Evolutionary conservation across 2,329 filamentous ascomycete genomes (phyloP), one percentile per base, ranked within the genome.

Genomic region (Stachybotrys elegans): DNA sequence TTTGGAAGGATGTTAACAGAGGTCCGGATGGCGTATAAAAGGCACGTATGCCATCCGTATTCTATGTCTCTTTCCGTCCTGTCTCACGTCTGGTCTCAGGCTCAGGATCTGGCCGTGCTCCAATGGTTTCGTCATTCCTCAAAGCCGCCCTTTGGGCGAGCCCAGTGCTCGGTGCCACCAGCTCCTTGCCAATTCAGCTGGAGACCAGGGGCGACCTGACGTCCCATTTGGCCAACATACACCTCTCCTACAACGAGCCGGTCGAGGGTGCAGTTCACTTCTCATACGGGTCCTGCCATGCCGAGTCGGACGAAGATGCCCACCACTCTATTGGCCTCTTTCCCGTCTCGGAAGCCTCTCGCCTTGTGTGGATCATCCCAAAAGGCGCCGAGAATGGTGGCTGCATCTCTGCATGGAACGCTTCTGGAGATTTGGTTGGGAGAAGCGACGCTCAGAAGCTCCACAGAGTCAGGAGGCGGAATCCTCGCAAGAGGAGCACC

Each of bases 381-480:
- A 34, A 42, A 17, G 43, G 45, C 20, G 42, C 46, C 7, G 27
- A 61, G 58, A 57, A 59, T 5, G 59, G 58, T 11, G 65, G 65
- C 11, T 71, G 68, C 50, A 59, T 71, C 35, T 68, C 67, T 3
- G 69, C 68, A 4, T 71, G 65, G 66, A 52, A 54, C 31, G 46
- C 53, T 1, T 19, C 50, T 2, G 62, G 60, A 5, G 41, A 43
- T 2, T 56, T 67, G 4, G 49, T 66, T 17, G 68, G 62, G 16
- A 61, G 60, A n/a, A 68, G 66, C 44, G 52, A 56, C 47, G 37
- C 43, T 3, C 62, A 68, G 50, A 48, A 51, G 11, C 50, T 67
- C 36, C 20, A 42, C 12, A 20, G 20, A 11, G 43, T 45, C 3
- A 38, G 31, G 31, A 31, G 40, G 32, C 42, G 51, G 46, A 40